These are phyloP conservation scores for Trypanosomatidae sp. DNA, from an alignment of 208 protist species.

Conservation along the genomic window DNA sequence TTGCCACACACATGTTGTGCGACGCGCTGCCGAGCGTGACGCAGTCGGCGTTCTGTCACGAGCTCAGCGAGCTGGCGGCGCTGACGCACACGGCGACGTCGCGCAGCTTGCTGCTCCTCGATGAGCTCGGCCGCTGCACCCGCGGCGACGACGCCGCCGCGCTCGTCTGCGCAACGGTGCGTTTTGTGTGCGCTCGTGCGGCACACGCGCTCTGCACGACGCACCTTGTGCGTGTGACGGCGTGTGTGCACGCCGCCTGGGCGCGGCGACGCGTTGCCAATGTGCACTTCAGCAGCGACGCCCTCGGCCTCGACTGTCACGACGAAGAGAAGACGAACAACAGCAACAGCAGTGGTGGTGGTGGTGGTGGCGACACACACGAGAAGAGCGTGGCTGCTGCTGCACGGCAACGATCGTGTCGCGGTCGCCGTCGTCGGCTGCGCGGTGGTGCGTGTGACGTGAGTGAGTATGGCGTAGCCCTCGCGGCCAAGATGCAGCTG, in stretches of 20 bases:
- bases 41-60: conserved; percentile 50
- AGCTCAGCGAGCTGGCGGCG: conserved; percentile 69
- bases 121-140: conserved; percentile 96
- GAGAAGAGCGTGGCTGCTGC: too few species aligned
- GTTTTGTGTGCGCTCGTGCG: background rate
- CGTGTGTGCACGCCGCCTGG: background rate
- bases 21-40: conserved; percentile 37
- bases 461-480: background rate
- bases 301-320: background rate
- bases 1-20: conserved; percentile 76
- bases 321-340: background rate
- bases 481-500: background rate
- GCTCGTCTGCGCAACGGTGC: conserved; percentile 91
- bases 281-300: background rate
- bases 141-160: conserved; percentile 90
- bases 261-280: background rate
- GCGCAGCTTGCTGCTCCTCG: conserved; percentile 92
- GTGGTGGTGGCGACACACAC: too few species aligned
- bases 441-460: background rate
- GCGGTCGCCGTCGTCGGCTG: too few species aligned
- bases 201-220: background rate
- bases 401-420: too few species aligned
- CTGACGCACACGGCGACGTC: conserved; percentile 70
- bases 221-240: background rate
- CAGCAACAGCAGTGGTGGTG: background rate